Evolutionary conservation across 1,284 basidiomycete species (phyloP).

Genomic region (Phellopilus nigrolimitatus): DNA sequence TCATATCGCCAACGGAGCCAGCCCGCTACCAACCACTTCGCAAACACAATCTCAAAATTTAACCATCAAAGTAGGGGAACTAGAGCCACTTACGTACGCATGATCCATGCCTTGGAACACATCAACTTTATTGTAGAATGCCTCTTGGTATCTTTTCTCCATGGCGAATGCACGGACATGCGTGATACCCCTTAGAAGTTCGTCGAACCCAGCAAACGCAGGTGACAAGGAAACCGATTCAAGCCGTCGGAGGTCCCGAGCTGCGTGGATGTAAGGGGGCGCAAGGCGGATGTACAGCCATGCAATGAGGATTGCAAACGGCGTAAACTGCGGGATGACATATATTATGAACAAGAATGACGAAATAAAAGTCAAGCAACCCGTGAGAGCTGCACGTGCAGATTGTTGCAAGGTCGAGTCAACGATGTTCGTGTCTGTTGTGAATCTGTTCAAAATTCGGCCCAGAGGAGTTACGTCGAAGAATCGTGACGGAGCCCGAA

Average conservation of each 20-base stretch:
- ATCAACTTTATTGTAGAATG: slow-evolving; percentile 73
- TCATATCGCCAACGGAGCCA: slow-evolving; percentile 74
- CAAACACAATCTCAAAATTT: slow-evolving; percentile 16
- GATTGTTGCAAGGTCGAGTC: slow-evolving; percentile 60
- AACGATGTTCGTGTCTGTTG: slow-evolving; percentile 72
- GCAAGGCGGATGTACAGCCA: slow-evolving; percentile 71
- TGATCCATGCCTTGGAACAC: slow-evolving; percentile 71
- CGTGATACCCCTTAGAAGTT: slow-evolving; percentile 70
- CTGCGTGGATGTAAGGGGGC: slow-evolving; percentile 62
- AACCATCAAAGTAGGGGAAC: slow-evolving; percentile 10
- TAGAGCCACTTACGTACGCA: slow-evolving; percentile 52
- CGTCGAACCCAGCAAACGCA: slow-evolving; percentile 72
- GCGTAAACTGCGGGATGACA: slow-evolving; percentile 62
- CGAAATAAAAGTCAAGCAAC: slow-evolving; percentile 58
- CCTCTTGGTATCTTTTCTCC: slow-evolving; percentile 69
- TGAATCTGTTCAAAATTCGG: slow-evolving; percentile 76
- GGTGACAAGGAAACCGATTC: slow-evolving; percentile 68
- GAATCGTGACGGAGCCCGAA: slow-evolving; percentile 59
- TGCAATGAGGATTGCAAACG: slow-evolving; percentile 65
- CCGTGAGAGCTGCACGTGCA: slow-evolving; percentile 49
- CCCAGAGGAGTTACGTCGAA: slow-evolving; percentile 69
- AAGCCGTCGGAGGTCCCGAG: slow-evolving; percentile 66
- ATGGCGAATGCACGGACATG: slow-evolving; percentile 82
- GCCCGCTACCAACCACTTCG: slow-evolving; percentile 59
- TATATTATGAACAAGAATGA: slow-evolving; percentile 62